Conservation (phyloP, 176 grass and related monocot species). For the Phoenix dactylifera region DNA sequence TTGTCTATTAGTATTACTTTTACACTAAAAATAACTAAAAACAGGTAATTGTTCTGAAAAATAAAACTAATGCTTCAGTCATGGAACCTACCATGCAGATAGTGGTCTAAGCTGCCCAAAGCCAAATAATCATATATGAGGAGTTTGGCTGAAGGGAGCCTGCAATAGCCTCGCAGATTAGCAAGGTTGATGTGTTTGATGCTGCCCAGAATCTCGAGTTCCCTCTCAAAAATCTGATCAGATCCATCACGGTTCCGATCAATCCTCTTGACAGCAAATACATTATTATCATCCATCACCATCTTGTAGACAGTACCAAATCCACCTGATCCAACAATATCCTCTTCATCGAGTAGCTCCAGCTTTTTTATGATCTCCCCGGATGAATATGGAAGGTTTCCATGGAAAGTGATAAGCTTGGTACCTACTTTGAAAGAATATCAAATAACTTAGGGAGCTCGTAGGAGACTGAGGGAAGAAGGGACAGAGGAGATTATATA, state of each 20-base stretch:
- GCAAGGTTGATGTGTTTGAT: conserved; percentile 95
- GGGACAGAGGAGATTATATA: background rate
- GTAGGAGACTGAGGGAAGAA: background rate
- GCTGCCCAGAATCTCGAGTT: conserved; percentile 85
- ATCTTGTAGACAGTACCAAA: conserved; percentile 96
- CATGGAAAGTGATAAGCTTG: conserved; percentile 89
- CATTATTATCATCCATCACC: conserved; percentile 72
- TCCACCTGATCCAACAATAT: conserved; percentile 74
- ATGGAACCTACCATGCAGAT: conserved; percentile 57
- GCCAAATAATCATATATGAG: conserved; percentile 84
- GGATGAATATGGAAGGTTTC: conserved; percentile 84
- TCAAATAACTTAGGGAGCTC: too few relatives aligned
- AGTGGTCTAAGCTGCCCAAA: conserved; percentile 73
- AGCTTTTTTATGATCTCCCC: conserved; percentile 81
- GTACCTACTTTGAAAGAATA: conserved; percentile 35
- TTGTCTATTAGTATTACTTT: too few relatives aligned
- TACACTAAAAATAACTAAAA: too few relatives aligned
- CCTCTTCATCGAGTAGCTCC: conserved; percentile 76
- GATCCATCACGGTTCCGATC: conserved; percentile 37
- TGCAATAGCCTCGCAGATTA: conserved; percentile 74
- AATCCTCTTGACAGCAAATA: conserved; percentile 90
- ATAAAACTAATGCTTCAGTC: too few relatives aligned
- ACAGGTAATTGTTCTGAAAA: too few relatives aligned
- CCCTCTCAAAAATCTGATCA: conserved; percentile 69
- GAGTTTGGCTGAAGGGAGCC: conserved; percentile 49